Evolutionary conservation across 176 grass and related monocot species (phyloP), one percentile per base, ranked within the genome.

Genomic region (Rhynchospora breviuscula): DNA sequence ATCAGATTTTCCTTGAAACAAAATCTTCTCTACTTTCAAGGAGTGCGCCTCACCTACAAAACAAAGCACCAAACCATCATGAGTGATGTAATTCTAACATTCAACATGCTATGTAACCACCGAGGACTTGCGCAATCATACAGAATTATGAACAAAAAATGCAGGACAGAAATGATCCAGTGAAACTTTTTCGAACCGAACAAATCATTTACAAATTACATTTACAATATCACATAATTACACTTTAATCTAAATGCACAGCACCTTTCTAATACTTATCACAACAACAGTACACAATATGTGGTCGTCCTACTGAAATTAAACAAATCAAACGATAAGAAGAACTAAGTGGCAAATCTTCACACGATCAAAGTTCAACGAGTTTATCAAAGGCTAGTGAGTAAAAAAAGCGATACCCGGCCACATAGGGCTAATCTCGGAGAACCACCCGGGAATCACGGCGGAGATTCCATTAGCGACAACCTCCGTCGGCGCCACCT

Each of bases 361-460:
- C 66, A 45, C 6, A 44, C 9, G 10, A 43, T 3, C n/a, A 76
- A 48, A 45, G 47, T 71, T 73, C 9, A 78, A 6, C 1, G 14
- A 75, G 6, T 31, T 56, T 8, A 78, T 57, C 48, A 14, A 82
- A 5, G 51, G 26, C 8, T 31, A 51, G 54, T n/a, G 18, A 60
- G 3, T 18, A 48, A 83, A 68, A 15, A n/a, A 21, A 5, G 8
- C n/a, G 13, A 22, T 59, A 97, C 94, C 95, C 59, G 95, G 92
- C 95, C 95, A 98, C 95, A 98, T 90, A 75, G 95, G 89, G 86
- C 91, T 93, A 26, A 98, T 98, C 92, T 98, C 92, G 22, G 95
- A 98, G 95, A 98, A 98, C 95, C 95, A 98, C 1, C 95, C 95
- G 6, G 91, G 89, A 59, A 95, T 95, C 49, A 98, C 89, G 44